Evolutionary conservation across 2,329 filamentous ascomycete genomes (phyloP).

Genomic region (Scortechinia acanthostroma): DNA sequence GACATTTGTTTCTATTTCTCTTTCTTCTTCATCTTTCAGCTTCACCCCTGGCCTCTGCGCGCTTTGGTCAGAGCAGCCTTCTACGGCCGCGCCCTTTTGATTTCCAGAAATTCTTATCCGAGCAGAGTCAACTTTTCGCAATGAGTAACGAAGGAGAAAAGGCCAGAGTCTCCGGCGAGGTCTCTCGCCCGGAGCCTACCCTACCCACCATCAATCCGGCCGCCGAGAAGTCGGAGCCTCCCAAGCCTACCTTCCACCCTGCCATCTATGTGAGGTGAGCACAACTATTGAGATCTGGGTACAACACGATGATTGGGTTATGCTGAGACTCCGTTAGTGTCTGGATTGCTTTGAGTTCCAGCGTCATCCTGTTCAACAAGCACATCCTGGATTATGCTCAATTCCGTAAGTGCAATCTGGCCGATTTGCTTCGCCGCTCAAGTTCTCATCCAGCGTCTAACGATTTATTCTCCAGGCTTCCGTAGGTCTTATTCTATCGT

Average conservation of each 20-base stretch:
- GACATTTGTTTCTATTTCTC: slow-evolving; percentile 9
- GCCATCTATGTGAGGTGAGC: slow-evolving; percentile 75
- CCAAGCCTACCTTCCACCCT: slow-evolving; percentile 65
- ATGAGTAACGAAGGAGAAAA: slow-evolving; percentile 71
- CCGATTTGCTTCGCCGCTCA: too few species aligned
- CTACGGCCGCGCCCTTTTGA: slow-evolving; percentile 35
- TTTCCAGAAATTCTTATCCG: slow-evolving; percentile 33
- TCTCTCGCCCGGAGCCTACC: slow-evolving; percentile 51
- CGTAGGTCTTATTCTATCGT: slow-evolving; percentile 16
- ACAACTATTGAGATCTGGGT: too few species aligned
- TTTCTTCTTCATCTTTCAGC: slow-evolving; percentile 11
- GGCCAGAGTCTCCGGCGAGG: slow-evolving; percentile 74
- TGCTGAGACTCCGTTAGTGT: slow-evolving; percentile 39
- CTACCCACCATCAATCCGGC: slow-evolving; percentile 77
- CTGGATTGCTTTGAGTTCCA: slow-evolving; percentile 89
- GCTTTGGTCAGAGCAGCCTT: slow-evolving; percentile 29
- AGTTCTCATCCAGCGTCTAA: too few species aligned
- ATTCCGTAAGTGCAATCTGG: slow-evolving; percentile 58
- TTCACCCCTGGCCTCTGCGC: slow-evolving; percentile 11
- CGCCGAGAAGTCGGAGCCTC: slow-evolving; percentile 61
- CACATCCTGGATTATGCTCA: slow-evolving; percentile 82
- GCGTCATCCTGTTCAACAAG: slow-evolving; percentile 99
- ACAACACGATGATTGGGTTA: slow-evolving; percentile 5
- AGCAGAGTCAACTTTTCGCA: slow-evolving; percentile 19
- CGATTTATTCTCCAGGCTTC: slow-evolving; percentile 20